These are phyloP conservation scores for Areca catechu DNA, from an alignment of 176 grass and related monocot species.

Conservation along the genomic window DNA sequence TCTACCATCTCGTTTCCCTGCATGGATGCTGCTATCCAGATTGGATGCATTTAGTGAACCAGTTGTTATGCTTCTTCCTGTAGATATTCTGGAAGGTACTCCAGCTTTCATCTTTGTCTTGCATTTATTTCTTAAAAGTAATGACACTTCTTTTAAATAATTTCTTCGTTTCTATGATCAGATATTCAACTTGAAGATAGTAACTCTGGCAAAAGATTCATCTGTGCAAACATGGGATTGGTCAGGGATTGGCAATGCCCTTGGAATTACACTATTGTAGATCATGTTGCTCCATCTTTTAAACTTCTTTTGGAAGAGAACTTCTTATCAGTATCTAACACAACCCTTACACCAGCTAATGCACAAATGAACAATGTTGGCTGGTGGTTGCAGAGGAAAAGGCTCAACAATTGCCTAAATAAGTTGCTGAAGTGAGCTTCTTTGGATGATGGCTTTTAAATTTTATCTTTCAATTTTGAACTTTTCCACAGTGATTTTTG, in stretches of 20 bases:
- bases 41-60: slow-evolving; percentile 53
- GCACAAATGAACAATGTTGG: slow-evolving; percentile 25
- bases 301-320: slow-evolving; percentile 60
- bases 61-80: slow-evolving; percentile 73
- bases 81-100: slow-evolving; percentile 49
- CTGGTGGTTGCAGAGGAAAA: slow-evolving; percentile 62
- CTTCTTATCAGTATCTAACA: slow-evolving; percentile 44
- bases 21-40: slow-evolving; percentile 84
- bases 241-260: slow-evolving; percentile 68
- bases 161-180: slow-evolving; percentile 20
- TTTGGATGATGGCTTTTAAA: not conserved
- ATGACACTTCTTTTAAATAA: no score
- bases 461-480: no score
- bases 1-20: slow-evolving; percentile 45
- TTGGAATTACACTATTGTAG: slow-evolving; percentile 53
- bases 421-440: slow-evolving; percentile 46
- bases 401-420: slow-evolving; percentile 53
- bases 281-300: slow-evolving; percentile 60
- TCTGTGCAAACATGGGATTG: slow-evolving; percentile 1
- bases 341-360: slow-evolving; percentile 20
- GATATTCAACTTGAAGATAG: slow-evolving; percentile 33
- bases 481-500: no score
- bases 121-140: no score
- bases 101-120: not conserved
- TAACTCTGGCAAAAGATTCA: slow-evolving; percentile 26